Base-by-base conservation (phyloP, 1,284 basidiomycete species). In the Anthracocystis panici-leucophaei region DNA sequence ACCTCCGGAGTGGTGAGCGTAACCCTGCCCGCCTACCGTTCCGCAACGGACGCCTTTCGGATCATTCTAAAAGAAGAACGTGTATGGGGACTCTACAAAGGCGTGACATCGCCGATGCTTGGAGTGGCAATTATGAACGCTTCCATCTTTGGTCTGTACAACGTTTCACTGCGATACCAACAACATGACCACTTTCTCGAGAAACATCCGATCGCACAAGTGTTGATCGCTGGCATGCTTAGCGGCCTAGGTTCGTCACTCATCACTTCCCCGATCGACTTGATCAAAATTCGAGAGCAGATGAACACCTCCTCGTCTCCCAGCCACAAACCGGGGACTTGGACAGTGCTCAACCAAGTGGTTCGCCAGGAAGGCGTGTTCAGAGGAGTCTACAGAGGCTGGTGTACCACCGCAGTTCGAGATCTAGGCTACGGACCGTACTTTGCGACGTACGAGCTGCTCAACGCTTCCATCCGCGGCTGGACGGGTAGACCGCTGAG, bases 121-220 rank as follows among this genome's bases (percentile, higher is more conserved):
- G 82, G 82, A 35, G 82, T 83, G 2, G 81, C 81, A n/a, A 53
- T 77, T 53, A 83, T 83, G 82, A 83, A 83, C 61, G 79, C 81
- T 1, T 80, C 78, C 55, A 67, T 83, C 56, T 83, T 83, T 50
- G 78, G 76, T 18, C 59, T 80, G 20, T 83, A 83, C 56, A 67
- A 64, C 20, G 41, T 81, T 29, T 60, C 75, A 1, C 62, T 83
- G 0, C 67, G 72, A 23, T 57, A 61, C 29, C 71, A 77, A 21
- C 53, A 62, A 18, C 40, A 46, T 2, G 54, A 67, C n/a, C 23
- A 25, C 7, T 14, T 59, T 3, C 18, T 65, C 7, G 27, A 31
- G 6, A 33, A 21, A 8, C 40, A 53, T 21, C 50, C 50, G 1
- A 55, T 79, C 5, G 21, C 51, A 0, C 73, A 83, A 59, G 67